Evolutionary conservation across 2,329 filamentous ascomycete species (phyloP).

Genomic region (Xylaria polymorpha): DNA sequence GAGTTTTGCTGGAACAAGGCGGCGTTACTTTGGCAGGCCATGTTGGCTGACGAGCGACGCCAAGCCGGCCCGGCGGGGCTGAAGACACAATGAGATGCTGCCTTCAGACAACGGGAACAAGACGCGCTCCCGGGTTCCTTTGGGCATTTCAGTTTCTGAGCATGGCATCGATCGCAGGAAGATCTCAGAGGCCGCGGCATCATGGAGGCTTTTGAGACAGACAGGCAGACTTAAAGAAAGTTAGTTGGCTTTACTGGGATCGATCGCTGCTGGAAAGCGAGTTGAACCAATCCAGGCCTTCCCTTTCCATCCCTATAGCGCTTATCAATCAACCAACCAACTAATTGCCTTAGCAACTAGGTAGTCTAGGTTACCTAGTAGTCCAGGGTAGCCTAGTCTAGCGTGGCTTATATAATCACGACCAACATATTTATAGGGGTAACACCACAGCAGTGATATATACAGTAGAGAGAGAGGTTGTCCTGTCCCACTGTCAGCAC

Average conservation of each 20-base stretch:
- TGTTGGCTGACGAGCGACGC: constrained; percentile 31
- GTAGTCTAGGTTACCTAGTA: not conserved
- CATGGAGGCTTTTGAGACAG: not conserved
- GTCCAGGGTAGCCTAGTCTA: too few species aligned
- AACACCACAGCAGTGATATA: not conserved
- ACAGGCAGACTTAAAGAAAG: not conserved
- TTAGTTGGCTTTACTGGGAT: not conserved
- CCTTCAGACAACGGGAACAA: constrained; percentile 58
- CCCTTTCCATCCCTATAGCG: not conserved
- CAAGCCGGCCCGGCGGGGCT: constrained; percentile 52
- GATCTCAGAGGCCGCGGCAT: constrained; percentile 46
- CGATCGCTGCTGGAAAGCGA: not conserved
- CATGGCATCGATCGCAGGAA: constrained; percentile 55
- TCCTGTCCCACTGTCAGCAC: not conserved
- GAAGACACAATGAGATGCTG: constrained; percentile 55
- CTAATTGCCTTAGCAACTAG: not conserved
- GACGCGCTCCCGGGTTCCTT: constrained; percentile 52
- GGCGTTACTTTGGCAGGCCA: constrained; percentile 34
- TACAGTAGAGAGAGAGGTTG: too few species aligned
- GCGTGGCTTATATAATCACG: not conserved
- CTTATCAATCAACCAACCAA: constrained; percentile 3
- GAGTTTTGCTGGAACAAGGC: constrained; percentile 16
- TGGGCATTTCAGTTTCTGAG: constrained; percentile 60
- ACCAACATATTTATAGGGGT: not conserved
- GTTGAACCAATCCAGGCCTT: not conserved